Evolutionary conservation across 495 filamentous ascomycete species (phyloP), one percentile per base, ranked within the genome.

Genomic region (Xylona heveae): DNA sequence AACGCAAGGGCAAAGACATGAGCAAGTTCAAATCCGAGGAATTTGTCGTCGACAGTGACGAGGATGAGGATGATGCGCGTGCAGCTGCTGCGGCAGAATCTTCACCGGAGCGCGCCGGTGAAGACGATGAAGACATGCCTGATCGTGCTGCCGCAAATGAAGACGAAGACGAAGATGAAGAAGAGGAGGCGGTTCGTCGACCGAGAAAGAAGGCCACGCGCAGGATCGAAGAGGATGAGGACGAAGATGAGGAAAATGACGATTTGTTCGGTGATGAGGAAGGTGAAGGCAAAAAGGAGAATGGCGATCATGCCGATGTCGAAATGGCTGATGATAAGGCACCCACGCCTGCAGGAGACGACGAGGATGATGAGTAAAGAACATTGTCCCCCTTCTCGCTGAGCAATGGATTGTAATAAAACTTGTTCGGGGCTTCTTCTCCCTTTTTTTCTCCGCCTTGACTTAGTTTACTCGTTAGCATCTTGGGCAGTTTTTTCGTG

Each of bases 11-110:
- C 14, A 45, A 41, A 12, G 52, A 44, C 16, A 43, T 46, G 3
- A 47, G 39, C 27, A 83, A 84, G 44, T 88, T 64, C 52, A 91
- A 90, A 62, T 77, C 70, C 33, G 71, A 58, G 23, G 81, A 90
- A 49, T 64, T 77, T 35, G 71, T 91, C 18, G 73, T 78, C 22
- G 77, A 83, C 32, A 77, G 71, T 34, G 74, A 76, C 34, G 59
- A 62, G 8, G 64, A 69, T 25, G 66, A 62, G 19, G 66, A 56
- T 6, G 53, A 46, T 12, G 41, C 21, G 1, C 38, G 30, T 26
- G 44, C 20, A 19, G 46, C 43, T 5, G 39, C 42, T 3, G 37
- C 54, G 9, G 54, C 49, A 6, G 53, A 60, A n/a, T n/a, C n/a
- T n/a, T n/a, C n/a, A n/a, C n/a, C n/a, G n/a, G n/a, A n/a, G n/a